These are phyloP conservation scores for Xenoacremonium recifei DNA, from an alignment of 2,329 filamentous ascomycete genomes.

Conservation along the genomic window DNA sequence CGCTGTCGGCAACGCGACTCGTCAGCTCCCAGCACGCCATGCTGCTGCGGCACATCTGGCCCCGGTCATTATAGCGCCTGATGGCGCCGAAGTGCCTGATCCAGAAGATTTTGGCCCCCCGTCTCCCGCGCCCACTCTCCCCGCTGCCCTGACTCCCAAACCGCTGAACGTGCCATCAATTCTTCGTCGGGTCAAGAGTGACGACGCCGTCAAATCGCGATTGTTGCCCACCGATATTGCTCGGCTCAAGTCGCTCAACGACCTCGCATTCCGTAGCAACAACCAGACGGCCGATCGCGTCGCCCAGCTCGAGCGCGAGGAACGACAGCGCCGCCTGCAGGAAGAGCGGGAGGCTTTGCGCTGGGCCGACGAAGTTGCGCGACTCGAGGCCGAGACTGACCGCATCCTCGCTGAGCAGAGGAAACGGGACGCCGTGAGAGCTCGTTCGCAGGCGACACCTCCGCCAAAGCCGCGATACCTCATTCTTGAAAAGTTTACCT, in stretches of 20 bases:
- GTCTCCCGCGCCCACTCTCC: slow-evolving; percentile 15
- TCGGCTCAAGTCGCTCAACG: slow-evolving; percentile 21
- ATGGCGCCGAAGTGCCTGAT: slow-evolving; percentile 21
- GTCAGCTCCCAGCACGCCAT: slow-evolving; percentile 8
- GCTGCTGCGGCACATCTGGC: slow-evolving; percentile 4
- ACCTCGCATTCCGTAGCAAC: slow-evolving; percentile 19
- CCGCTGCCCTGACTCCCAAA: slow-evolving; percentile 28
- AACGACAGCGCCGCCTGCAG: slow-evolving; percentile 9
- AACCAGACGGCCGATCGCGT: slow-evolving; percentile 14
- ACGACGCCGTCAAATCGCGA: neutral
- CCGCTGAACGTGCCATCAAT: slow-evolving; percentile 23
- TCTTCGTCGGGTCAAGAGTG: slow-evolving; percentile 6
- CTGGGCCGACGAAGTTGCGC: slow-evolving; percentile 40
- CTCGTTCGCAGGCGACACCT: slow-evolving; percentile 42
- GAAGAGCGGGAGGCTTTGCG: slow-evolving; percentile 25
- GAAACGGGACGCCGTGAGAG: slow-evolving; percentile 45
- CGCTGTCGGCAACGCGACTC: slow-evolving; percentile 12
- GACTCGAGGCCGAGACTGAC: slow-evolving; percentile 46
- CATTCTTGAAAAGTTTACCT: slow-evolving; percentile 48
- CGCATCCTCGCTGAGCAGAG: slow-evolving; percentile 49
- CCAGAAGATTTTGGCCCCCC: slow-evolving; percentile 18
- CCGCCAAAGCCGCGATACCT: slow-evolving; percentile 34
- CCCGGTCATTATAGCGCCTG: slow-evolving; percentile 16
- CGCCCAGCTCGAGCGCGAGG: slow-evolving; percentile 19
- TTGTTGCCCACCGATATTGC: slow-evolving; percentile 14